Evolutionary conservation across 225 moss, liverwort and hornwort species (phyloP).

Genomic region (Anthoceros angustus): DNA sequence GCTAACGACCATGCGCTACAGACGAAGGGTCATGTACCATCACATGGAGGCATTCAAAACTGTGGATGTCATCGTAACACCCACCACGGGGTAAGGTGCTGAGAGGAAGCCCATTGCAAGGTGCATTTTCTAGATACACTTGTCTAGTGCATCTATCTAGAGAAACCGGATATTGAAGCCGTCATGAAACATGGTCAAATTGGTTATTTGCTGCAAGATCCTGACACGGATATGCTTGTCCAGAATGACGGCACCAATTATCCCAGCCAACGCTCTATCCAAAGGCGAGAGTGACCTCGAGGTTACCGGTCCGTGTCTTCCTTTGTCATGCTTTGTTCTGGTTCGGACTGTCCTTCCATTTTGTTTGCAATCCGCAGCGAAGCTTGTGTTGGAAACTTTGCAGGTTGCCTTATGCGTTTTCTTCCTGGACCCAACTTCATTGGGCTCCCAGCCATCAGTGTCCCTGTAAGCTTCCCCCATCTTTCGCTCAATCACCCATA

Average conservation of each 20-base stretch:
- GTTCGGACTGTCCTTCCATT: neutral
- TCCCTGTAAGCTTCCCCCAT: constrained; percentile 25
- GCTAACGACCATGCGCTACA: constrained; percentile 17
- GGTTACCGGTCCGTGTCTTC: constrained; percentile 30
- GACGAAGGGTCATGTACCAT: constrained; percentile 70
- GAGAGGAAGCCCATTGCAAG: neutral
- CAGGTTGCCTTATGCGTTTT: constrained; percentile 66
- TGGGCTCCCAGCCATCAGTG: constrained; percentile 56
- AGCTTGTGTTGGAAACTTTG: neutral
- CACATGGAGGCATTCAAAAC: constrained; percentile 62
- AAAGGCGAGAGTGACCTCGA: constrained; percentile 57
- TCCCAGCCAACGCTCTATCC: constrained; percentile 33
- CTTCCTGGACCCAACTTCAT: constrained; percentile 53
- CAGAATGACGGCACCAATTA: constrained; percentile 63
- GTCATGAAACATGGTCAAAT: neutral
- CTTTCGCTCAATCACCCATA: neutral
- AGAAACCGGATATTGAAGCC: neutral
- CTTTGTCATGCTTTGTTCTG: neutral
- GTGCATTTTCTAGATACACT: neutral
- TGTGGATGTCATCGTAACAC: constrained; percentile 75
- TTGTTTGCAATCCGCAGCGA: neutral
- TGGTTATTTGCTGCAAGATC: neutral
- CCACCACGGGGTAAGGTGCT: constrained; percentile 53
- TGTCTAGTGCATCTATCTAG: neutral
- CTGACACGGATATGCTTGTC: neutral